Conservation (phyloP, 805 yeast species). For the Debaryomyces tyrocola region DNA sequence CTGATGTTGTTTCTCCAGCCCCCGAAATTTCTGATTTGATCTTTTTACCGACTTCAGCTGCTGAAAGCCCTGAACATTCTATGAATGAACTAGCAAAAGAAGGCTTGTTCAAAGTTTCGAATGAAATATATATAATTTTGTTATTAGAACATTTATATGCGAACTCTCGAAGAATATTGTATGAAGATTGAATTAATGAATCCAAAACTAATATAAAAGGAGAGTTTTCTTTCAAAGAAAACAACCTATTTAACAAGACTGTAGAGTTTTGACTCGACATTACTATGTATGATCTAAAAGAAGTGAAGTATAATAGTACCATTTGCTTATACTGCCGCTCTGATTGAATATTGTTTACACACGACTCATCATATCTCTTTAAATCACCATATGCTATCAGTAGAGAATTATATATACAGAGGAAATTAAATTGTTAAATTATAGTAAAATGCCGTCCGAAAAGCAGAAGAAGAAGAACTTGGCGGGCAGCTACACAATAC, state of each 20-base stretch:
- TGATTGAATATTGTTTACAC: background rate
- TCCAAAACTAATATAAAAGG: slow-evolving; percentile 75
- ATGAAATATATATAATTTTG: slow-evolving; percentile 58
- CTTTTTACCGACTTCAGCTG: slow-evolving; percentile 14
- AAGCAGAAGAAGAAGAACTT: slow-evolving; percentile 15
- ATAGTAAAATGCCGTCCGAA: background rate
- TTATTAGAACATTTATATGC: slow-evolving; percentile 34
- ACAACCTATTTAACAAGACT: slow-evolving; percentile 64
- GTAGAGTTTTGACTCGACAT: slow-evolving; percentile 37
- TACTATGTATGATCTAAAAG: background rate
- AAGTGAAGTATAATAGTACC: background rate
- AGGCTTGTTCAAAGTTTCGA: slow-evolving; percentile 62
- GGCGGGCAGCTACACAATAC: slow-evolving; percentile 32
- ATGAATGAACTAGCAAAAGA: slow-evolving; percentile 47
- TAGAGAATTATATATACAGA: too few relatives aligned
- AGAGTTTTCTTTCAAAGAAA: slow-evolving; percentile 68
- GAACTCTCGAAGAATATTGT: slow-evolving; percentile 58
- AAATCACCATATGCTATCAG: background rate
- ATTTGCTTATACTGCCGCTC: background rate
- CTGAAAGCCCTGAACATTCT: slow-evolving; percentile 35
- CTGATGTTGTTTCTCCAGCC: slow-evolving; percentile 7
- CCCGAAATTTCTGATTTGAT: background rate
- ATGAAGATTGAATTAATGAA: slow-evolving; percentile 66
- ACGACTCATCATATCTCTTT: slow-evolving; percentile 3
- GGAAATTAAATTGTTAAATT: background rate